Base-by-base conservation (phyloP, 1,284 basidiomycete species). In the Irpex sp. region DNA sequence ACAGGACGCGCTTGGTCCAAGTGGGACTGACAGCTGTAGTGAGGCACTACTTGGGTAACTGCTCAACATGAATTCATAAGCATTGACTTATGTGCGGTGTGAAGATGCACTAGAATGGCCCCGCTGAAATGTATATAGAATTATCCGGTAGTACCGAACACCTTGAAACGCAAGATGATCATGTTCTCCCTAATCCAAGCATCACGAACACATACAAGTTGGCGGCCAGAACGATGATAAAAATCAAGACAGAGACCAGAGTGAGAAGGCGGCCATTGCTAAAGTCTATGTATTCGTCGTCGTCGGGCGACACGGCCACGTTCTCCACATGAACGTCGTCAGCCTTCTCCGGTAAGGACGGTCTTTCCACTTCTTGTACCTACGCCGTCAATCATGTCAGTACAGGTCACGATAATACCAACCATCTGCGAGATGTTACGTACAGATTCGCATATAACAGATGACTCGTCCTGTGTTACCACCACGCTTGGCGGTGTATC, bases 141-240 rank as follows among this genome's bases (percentile, higher is more conserved):
- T 26, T 26, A 26, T 26, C 26, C 26, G 26, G 26, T 26, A 26
- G 26, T 26, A 26, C 26, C 26, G 19, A 19, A 37, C 19, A 19
- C 3, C 11, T 11, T 44, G 11, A 44, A 26, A 19, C 49, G 13
- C 2, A 8, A 60, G 36, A 21, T 26, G 4, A 61, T 60, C 57
- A 58, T 56, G 11, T 52, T 44, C 69, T 57, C 9, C 78, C 75
- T 69, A 79, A 62, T 58, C 73, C 79, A 55, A 89, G 72, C 40
- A 79, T 81, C 31, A 83, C 76, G 57, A 90, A 71, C 3, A 84
- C 86, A 67, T 89, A 90, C 17, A 83, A 70, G 70, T 94, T 92
- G 31, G 92, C 91, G n/a, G 82, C 75, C 5, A 89, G 73, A 8
- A 93, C 79, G 4, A 92, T 67, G 6, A 83, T 66, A 77, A 87